Evolutionary conservation across 805 yeast genomes (phyloP), one percentile per base, ranked within the genome.

Genomic region (Hanseniaspora valbyensis): DNA sequence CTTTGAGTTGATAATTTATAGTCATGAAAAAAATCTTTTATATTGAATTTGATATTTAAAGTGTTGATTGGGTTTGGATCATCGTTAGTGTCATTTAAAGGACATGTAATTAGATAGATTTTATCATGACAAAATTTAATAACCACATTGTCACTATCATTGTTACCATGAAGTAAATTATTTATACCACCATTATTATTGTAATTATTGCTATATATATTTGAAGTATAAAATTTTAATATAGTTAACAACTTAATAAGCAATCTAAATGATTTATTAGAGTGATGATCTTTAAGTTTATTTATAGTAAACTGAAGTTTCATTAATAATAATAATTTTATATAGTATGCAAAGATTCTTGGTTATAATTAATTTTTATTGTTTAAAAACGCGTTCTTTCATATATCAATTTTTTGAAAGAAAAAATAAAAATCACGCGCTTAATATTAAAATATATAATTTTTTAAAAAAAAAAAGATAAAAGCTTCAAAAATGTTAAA

Each of bases 241-340:
- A 48, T 48, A 19, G 44, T 40, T 14, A 48, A 14, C 6, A 48
- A 29, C 13, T 37, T 48, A 1, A 48, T 3, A 16, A 48, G 36
- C 4, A 48, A 25, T 41, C 25, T 48, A 14, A 48, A 48, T 3
- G 44, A 40, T 19, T 18, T 39, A 28, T 14, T 48, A 10, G 44
- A 48, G 13, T 39, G 33, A n/a, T 32, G 38, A 25, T 48, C 41
- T 3, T 25, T 39, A 19, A 48, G 21, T 24, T 48, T 48, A 16
- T 48, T 46, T 9, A 46, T 16, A 19, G 51, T 46, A 33, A 48
- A 48, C 29, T 40, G 44, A n/a, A 48, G 25, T 14, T 48, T 48
- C 51, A 48, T 48, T 10, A 26, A 26, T 26, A 26, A 26, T 26
- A 26, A 26, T 26, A 26, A 26, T 7, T 26, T 26, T 26, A n/a